Evolutionary conservation across 2,329 filamentous ascomycete genomes (phyloP).

Genomic region (Epichloe glyceriae): DNA sequence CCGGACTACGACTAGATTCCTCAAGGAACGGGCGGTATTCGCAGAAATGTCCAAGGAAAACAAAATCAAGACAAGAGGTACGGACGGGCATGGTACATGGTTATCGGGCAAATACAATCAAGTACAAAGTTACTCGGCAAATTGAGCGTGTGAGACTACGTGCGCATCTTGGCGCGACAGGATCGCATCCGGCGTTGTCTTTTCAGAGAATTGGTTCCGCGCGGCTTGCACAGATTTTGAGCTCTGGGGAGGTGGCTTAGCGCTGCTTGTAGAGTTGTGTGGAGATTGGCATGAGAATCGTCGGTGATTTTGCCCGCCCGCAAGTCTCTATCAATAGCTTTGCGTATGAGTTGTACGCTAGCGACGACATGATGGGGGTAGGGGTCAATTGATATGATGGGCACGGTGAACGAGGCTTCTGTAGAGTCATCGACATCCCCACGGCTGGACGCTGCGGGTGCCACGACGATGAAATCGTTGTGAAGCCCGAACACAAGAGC

Average conservation of each 20-base stretch:
- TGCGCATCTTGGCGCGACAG: slow-evolving; percentile 7
- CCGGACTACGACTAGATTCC: too few relatives aligned
- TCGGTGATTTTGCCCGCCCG: slow-evolving; percentile 12
- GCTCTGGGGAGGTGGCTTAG: slow-evolving; percentile 16
- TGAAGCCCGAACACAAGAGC: slow-evolving; percentile 18
- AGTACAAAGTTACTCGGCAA: slow-evolving; percentile 3
- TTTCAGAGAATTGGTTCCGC: slow-evolving; percentile 11
- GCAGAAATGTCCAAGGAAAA: too few relatives aligned
- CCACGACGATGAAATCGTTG: slow-evolving; percentile 12
- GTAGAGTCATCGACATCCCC: background rate
- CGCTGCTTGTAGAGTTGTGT: slow-evolving; percentile 14
- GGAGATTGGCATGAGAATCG: slow-evolving; percentile 14
- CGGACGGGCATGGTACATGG: too few relatives aligned
- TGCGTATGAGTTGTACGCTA: slow-evolving; percentile 16
- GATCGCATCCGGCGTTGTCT: background rate
- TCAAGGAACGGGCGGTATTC: too few relatives aligned
- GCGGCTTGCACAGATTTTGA: slow-evolving; percentile 20
- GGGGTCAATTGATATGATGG: slow-evolving; percentile 20
- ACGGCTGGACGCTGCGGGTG: background rate
- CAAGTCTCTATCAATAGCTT: slow-evolving; percentile 18
- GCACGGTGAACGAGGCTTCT: slow-evolving; percentile 10
- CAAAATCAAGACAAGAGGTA: too few relatives aligned
- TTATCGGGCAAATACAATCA: background rate
- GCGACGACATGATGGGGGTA: slow-evolving; percentile 19
- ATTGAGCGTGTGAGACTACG: slow-evolving; percentile 5